Evolutionary conservation across 768 basidiomycete species (phyloP).

Genomic region (Boletus huronensis): DNA sequence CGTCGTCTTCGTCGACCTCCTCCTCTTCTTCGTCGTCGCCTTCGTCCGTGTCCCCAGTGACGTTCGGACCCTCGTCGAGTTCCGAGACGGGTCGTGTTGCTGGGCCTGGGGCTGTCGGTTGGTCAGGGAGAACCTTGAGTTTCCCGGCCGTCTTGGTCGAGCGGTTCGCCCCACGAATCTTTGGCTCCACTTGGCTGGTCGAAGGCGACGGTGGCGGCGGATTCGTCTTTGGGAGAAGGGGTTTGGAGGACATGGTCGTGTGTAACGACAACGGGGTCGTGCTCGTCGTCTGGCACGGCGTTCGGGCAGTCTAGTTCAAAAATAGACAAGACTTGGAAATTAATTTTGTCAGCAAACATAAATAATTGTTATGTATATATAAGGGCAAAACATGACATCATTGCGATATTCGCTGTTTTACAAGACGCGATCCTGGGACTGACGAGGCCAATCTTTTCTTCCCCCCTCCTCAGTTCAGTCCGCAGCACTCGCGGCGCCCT

Average conservation of each 20-base stretch:
- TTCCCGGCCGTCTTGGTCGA: slow-evolving; percentile 82
- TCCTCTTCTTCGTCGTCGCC: slow-evolving; percentile 60
- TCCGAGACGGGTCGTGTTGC: slow-evolving; percentile 24
- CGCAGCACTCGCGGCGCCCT: not conserved
- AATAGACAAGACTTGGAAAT: not conserved
- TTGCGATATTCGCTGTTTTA: not conserved
- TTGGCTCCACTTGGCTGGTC: slow-evolving; percentile 38
- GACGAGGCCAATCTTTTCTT: not conserved
- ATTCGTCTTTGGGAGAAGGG: slow-evolving; percentile 32
- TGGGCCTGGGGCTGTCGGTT: slow-evolving; percentile 53
- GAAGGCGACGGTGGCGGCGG: slow-evolving; percentile 12
- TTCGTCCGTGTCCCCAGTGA: slow-evolving; percentile 65
- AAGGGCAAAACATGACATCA: slow-evolving; percentile 15
- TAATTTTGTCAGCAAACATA: no score
- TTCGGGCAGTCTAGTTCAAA: slow-evolving; percentile 10
- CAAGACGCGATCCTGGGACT: not conserved
- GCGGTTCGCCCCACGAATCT: slow-evolving; percentile 69
- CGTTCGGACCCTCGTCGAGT: slow-evolving; percentile 44
- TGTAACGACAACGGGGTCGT: not conserved
- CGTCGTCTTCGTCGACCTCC: slow-evolving; percentile 47
- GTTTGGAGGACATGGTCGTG: slow-evolving; percentile 25
- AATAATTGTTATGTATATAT: not conserved
- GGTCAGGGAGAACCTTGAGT: slow-evolving; percentile 84
- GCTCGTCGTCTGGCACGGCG: slow-evolving; percentile 17
- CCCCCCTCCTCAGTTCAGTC: no score